phyloP scores from a whole-genome alignment of 1,139 yeast species.

The Saccharomyces hybrid region DNA sequence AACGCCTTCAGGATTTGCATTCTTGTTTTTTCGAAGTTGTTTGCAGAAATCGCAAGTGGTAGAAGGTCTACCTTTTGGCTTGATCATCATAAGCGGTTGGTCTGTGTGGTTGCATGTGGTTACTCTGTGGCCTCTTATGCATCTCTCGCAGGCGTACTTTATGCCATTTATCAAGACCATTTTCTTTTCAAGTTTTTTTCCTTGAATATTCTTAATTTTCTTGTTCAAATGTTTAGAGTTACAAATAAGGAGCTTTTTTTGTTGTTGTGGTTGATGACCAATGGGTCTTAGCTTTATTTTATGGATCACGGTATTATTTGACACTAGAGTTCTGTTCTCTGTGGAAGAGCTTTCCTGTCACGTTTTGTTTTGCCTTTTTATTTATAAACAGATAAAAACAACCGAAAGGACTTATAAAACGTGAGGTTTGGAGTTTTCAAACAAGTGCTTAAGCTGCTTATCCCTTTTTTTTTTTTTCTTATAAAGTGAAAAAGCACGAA shows the following conservation, averaged over 20 bases:
- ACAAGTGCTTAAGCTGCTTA: neutral
- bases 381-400: neutral
- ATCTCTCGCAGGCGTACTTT: constrained; percentile 92
- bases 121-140: constrained; percentile 93
- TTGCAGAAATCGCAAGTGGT: constrained; percentile 87
- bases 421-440: neutral
- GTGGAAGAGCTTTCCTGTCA: neutral
- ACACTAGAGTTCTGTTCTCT: neutral
- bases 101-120: constrained; percentile 90
- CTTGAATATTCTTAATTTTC: neutral
- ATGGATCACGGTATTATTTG: too few relatives aligned
- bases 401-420: neutral
- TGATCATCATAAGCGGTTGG: constrained; percentile 82
- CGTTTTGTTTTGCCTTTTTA: neutral
- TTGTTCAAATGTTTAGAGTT: neutral
- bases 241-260: neutral
- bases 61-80: constrained; percentile 93
- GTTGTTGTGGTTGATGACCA: neutral
- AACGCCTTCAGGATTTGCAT: constrained; percentile 49
- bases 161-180: constrained; percentile 90
- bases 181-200: neutral
- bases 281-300: too few relatives aligned
- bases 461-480: constrained; percentile 1
- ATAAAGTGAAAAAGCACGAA: neutral
- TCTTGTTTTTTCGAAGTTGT: constrained; percentile 63